These are phyloP conservation scores for Cyclanthera cordifolia DNA, from an alignment of 306 rosid genomes.

Conservation along the genomic window DNA sequence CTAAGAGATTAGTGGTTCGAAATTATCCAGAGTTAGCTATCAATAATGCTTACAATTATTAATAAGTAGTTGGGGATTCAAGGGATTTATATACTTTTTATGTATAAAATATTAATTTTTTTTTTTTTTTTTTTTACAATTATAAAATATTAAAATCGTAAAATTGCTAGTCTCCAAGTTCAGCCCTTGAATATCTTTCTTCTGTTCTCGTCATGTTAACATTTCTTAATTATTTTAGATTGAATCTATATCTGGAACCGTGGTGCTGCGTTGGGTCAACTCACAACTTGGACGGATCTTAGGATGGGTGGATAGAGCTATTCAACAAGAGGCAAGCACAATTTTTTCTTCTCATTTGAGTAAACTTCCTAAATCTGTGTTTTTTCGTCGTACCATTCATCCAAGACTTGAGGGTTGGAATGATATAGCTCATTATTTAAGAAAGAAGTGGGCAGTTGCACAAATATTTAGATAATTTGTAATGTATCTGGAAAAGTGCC, in stretches of 20 bases:
- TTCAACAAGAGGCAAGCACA: slow-evolving; percentile 67
- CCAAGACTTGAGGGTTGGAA: background rate
- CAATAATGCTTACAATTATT: background rate
- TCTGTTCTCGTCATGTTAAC: slow-evolving; percentile 3
- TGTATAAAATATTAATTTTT: background rate
- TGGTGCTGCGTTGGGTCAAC: slow-evolving; percentile 97
- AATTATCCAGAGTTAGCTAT: background rate
- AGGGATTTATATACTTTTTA: background rate
- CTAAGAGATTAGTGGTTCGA: background rate
- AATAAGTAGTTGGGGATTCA: background rate
- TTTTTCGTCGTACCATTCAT: background rate
- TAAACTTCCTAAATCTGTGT: background rate
- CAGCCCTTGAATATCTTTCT: background rate
- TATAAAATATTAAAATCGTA: no score
- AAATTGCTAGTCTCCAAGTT: background rate
- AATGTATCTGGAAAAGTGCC: background rate
- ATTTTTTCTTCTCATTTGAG: background rate
- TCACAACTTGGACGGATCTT: slow-evolving; percentile 83
- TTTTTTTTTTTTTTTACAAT: no score
- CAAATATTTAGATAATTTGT: background rate
- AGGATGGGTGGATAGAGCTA: slow-evolving; percentile 91
- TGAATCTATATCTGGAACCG: slow-evolving; percentile 85
- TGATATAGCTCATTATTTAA: background rate
- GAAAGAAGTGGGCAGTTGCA: background rate
- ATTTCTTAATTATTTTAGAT: slow-evolving; percentile 33